These are phyloP conservation scores for Cyberlindnera bimundalis DNA, from an alignment of 805 yeast species.

Conservation along the genomic window DNA sequence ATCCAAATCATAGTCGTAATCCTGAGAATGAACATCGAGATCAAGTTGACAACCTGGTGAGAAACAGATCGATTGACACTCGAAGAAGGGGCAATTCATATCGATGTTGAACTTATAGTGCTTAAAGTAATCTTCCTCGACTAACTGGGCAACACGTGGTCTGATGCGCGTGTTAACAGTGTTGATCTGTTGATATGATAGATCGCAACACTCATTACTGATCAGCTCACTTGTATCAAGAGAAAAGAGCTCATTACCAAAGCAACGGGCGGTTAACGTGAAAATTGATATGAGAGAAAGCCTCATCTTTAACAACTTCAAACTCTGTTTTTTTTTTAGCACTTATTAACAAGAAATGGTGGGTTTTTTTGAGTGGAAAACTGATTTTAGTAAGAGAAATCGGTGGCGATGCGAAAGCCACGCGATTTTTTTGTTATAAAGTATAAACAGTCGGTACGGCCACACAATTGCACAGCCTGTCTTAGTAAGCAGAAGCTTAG, in stretches of 20 bases:
- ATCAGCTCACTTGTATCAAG: constrained; percentile 19
- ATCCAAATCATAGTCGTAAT: constrained; percentile 24
- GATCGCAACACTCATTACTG: constrained; percentile 33
- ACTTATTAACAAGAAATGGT: no score
- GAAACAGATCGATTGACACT: constrained; percentile 46
- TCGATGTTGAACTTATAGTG: constrained; percentile 72
- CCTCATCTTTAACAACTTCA: no score
- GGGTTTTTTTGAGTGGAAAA: no score
- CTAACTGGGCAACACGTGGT: constrained; percentile 54
- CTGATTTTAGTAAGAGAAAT: no score
- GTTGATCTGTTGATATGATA: constrained; percentile 46
- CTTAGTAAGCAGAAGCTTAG: no score
- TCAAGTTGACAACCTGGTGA: constrained; percentile 29
- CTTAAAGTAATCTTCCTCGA: constrained; percentile 76
- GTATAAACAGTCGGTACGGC: no score
- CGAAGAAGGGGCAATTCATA: constrained; percentile 81
- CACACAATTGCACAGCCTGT: no score
- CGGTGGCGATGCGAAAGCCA: no score
- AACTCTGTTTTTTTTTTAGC: no score
- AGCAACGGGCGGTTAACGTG: constrained; percentile 1
- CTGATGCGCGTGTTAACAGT: constrained; percentile 48
- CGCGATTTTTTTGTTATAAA: no score
- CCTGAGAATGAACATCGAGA: constrained; percentile 28
- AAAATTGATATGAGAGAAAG: neutral
- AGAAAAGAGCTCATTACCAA: constrained; percentile 17